Base-by-base conservation (phyloP, 1,139 yeast genomes). In the Geotrichum histeridarum region DNA sequence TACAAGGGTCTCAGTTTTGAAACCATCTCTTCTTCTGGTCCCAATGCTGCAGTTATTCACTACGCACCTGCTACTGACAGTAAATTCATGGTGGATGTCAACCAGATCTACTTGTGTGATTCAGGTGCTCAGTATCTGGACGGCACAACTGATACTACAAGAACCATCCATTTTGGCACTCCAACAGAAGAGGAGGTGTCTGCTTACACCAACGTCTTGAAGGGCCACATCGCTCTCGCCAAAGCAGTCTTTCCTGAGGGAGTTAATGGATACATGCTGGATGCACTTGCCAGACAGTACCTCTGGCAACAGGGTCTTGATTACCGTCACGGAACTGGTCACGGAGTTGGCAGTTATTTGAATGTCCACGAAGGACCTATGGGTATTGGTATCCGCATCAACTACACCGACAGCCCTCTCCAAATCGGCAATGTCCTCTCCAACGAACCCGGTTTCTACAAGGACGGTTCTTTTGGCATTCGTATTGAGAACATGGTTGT, bases 311-410 rank as follows among this genome's bases (percentile, higher is more conserved):
- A 82, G 52, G 97, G 97, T 1, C 76, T 93, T 54, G 97, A 94
- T 71, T 94, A 93, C 71, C 82, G 86, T 54, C 99, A 94, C 69
- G 98, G 99, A 32, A 94, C 99, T 0, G 94, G 97, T 1, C 99
- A 94, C 70, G 99, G 99, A n/a, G 83, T 94, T 51, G 99, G 97
- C 3, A 77, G 95, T 0, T 93, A 76, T 67, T 79, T 94, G 60
- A 93, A 93, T 66, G 99, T 93, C 42, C 99, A 94, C 68, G 98
- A 94, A 68, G 96, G 96, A 3, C 99, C 99, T 12, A 83, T 91
- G 57, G 96, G 98, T 8, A 86, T 93, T 63, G 94, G 96, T 1
- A 80, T 83, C 62, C 78, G 86, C 61, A 51, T 54, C 37, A 59
- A 64, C 39, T 65, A 65, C 48, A 65, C 64, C 33, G 62, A 64